A percentile compares a stretch with the other conserved stretches of the same genome.
Conservation (phyloP, 495 filamentous ascomycete genomes). For the Aspergillus funiculosus region DNA sequence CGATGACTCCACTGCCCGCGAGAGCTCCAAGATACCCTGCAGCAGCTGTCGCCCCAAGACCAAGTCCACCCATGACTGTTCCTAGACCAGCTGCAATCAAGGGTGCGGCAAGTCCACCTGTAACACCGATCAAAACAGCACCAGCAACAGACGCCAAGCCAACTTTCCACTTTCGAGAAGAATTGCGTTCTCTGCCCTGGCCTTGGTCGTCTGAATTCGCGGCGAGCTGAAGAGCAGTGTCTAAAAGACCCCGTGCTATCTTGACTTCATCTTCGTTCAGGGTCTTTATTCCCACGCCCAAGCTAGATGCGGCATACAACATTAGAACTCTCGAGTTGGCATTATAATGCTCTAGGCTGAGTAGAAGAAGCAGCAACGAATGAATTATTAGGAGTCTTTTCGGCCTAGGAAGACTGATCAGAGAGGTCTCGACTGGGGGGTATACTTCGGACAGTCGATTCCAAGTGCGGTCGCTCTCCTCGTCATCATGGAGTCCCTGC, state of each 20-base stretch:
- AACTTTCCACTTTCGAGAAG: conserved; percentile 69
- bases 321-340: conserved; percentile 72
- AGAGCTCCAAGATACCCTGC: conserved; percentile 74
- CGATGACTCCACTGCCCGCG: conserved; percentile 67
- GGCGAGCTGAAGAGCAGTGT: conserved; percentile 64
- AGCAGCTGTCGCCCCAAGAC: conserved; percentile 71
- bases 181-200: conserved; percentile 60
- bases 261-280: conserved; percentile 67
- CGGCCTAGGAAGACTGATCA: conserved; percentile 36
- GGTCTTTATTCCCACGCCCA: conserved; percentile 57
- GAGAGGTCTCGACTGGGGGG: conserved; percentile 40
- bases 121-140: conserved; percentile 73
- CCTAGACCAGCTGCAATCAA: conserved; percentile 79
- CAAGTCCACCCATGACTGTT: conserved; percentile 71
- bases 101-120: conserved; percentile 74
- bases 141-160: conserved; percentile 74
- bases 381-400: conserved; percentile 47
- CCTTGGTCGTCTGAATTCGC: conserved; percentile 61
- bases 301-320: conserved; percentile 59
- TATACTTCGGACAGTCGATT: conserved; percentile 39
- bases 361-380: conserved; percentile 63
- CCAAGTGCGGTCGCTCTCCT: conserved; percentile 24
- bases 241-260: conserved; percentile 66
- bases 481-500: conserved; percentile 13
- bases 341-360: conserved; percentile 77